These are phyloP conservation scores for Noccaea bulbosa DNA, from an alignment of 345 rosid species.

Conservation along the genomic window DNA sequence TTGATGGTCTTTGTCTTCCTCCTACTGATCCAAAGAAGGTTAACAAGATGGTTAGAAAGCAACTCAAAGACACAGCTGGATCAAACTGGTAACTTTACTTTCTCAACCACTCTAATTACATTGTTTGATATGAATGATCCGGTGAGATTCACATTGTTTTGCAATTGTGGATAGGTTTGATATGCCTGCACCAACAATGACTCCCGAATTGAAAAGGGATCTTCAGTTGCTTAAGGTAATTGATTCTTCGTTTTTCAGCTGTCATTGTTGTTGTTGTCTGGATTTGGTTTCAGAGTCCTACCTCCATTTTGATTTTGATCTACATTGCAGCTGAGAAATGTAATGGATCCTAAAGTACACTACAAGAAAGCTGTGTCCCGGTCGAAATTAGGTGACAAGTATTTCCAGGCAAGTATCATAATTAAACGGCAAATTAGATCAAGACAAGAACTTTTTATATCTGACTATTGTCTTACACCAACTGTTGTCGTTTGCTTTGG, in stretches of 20 bases:
- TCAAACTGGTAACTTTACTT: slow-evolving; percentile 56
- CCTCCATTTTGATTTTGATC: slow-evolving; percentile 5
- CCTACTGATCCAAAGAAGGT: slow-evolving; percentile 72
- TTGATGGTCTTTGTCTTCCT: slow-evolving; percentile 82
- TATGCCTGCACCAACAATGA: slow-evolving; percentile 88
- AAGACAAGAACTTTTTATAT: not conserved
- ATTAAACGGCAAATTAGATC: not conserved
- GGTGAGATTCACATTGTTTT: slow-evolving; percentile 2
- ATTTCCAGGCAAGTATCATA: slow-evolving; percentile 72
- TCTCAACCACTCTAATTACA: not conserved
- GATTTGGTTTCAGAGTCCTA: slow-evolving; percentile 5
- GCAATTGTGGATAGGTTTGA: slow-evolving; percentile 64
- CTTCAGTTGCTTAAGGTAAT: slow-evolving; percentile 88
- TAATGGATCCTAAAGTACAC: slow-evolving; percentile 80
- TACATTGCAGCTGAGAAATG: slow-evolving; percentile 68
- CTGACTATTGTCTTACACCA: slow-evolving; percentile 1
- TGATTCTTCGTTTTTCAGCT: not conserved
- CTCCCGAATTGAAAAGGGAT: slow-evolving; percentile 86
- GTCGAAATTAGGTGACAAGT: slow-evolving; percentile 67
- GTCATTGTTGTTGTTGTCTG: not conserved
- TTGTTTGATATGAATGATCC: not conserved
- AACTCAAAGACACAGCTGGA: slow-evolving; percentile 74
- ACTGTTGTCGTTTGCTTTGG: slow-evolving; percentile 13
- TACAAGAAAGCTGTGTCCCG: slow-evolving; percentile 73
- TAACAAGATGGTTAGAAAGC: slow-evolving; percentile 67